Base-by-base conservation (phyloP, 169 alveolate species). In the Miamiensis avidus region DNA sequence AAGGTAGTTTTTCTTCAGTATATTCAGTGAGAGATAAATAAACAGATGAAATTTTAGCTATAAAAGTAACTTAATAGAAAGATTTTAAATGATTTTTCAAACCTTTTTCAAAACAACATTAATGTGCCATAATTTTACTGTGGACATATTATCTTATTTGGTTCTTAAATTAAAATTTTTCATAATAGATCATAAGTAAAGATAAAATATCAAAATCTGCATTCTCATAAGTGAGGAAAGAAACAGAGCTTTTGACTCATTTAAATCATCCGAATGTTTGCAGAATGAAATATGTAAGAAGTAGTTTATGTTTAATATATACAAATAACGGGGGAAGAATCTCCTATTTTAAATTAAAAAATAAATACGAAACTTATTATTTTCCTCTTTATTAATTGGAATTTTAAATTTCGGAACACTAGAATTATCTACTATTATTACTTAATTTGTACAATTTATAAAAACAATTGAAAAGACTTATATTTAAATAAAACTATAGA, bases 1-100 rank as follows among this genome's bases (percentile, higher is more conserved):
- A 49, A 65, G 84, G 84, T 29, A 74, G 75, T 79, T 79, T 79
- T 64, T 75, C 76, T 4, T n/a, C n/a, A 15, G 84, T 79, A 29
- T 49, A 49, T 28, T n/a, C 65, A 1, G 84, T 74, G 29, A 49
- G 15, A 49, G 6, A 49, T 49, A 79, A 29, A 0, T 49, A 34
- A 0, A 64, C 31, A 28, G 1, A 79, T 15, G 15, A 79, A 79
- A 49, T 33, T 34, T 69, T 79, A n/a, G 74, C 84, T 29, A 49
- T 79, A 32, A 79, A 79, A 65, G 84, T 79, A 49, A 79, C 64
- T 64, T 29, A 4, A 73, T n/a, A n/a, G n/a, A n/a, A n/a, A n/a
- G n/a, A n/a, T n/a, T n/a, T n/a, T n/a, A n/a, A n/a, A n/a, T n/a
- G n/a, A n/a, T n/a, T n/a, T 29, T 78, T 78, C 34, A 65, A 65